Base-by-base conservation (phyloP, 1,284 basidiomycete genomes). In the Laetiporus sulphureus region DNA sequence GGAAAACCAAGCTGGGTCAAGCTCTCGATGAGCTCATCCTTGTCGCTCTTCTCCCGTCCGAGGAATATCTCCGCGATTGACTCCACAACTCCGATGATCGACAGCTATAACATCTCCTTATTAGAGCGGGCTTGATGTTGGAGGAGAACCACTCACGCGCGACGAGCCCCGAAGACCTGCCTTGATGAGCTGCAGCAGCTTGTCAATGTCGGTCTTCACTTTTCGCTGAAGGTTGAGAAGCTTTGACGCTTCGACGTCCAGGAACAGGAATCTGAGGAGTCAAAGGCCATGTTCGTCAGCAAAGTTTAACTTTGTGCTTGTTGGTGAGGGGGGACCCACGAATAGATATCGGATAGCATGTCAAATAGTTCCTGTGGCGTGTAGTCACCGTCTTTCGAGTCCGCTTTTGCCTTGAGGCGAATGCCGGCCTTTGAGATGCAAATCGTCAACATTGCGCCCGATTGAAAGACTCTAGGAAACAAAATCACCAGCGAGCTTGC, bases 321-420 rank as follows among this genome's bases (percentile, higher is more conserved):
- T 13, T 30, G 15, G 36, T 8, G 19, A 7, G 6, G 33, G 20
- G 7, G 35, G 6, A 29, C 79, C 58, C 46, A 84, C 77, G 75
- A 62, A 59, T 86, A 86, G 43, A 86, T 80, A 23, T 83, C 78
- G 20, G 72, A 68, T 6, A 90, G 69, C 40, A 80, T 75, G 16
- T 69, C 62, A 53, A 75, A 84, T 24, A 91, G 60, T 55, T 85
- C 71, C 22, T 64, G 50, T 16, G 79, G 70, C 1, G 80, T 81
- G 54, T 79, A 83, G 31, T 68, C 64, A 20, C 82, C 86, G 1
- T 55, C 51, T 20, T 64, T 59, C 6, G 71, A 66, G 21, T 72
- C 58, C 7, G 69, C 50, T 36, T 71, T 68, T 0, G 73, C 74
- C 64, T 86, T 89, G 44, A 92, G 65, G n/a, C 70, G 62, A 36